Evolutionary conservation across 768 basidiomycete genomes (phyloP).

Genomic region (Leccinum longicurvipes): DNA sequence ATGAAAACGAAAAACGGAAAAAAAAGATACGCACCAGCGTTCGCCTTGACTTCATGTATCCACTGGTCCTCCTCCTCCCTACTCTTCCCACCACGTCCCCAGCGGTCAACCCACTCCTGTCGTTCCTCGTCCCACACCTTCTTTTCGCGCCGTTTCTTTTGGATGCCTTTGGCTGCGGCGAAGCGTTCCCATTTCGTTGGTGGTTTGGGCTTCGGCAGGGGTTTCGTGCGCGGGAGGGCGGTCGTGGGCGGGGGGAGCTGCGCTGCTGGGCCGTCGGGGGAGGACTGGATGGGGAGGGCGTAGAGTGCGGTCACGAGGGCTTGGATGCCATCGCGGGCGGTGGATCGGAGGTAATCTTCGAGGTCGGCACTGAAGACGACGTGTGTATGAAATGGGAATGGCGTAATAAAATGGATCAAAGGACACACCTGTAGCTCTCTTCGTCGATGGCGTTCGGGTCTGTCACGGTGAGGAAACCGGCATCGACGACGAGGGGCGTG

Average conservation of each 20-base stretch:
- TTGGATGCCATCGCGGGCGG: conserved; percentile 82
- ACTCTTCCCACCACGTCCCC: conserved; percentile 90
- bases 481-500: not conserved
- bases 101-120: conserved; percentile 88
- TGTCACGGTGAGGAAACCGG: conserved; percentile 79
- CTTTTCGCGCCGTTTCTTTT: conserved; percentile 71
- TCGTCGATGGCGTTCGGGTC: conserved; percentile 86
- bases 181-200: conserved; percentile 97
- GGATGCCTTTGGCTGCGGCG: conserved; percentile 91
- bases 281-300: conserved; percentile 70
- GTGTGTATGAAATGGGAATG: not conserved
- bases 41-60: conserved; percentile 85
- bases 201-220: conserved; percentile 88
- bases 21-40: too few species aligned
- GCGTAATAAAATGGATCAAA: not conserved
- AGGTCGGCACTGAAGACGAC: conserved; percentile 55
- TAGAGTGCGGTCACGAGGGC: conserved; percentile 77
- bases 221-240: conserved; percentile 84
- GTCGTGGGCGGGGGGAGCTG: conserved; percentile 76
- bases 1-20: too few species aligned
- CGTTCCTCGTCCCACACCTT: conserved; percentile 92
- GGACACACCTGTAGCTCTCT: conserved; percentile 75
- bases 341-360: conserved; percentile 75
- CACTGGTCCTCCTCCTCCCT: conserved; percentile 83
- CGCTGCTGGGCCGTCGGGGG: conserved; percentile 79